These are phyloP conservation scores for Alternaria arborescens DNA, from an alignment of 2,329 filamentous ascomycete genomes.

Conservation along the genomic window DNA sequence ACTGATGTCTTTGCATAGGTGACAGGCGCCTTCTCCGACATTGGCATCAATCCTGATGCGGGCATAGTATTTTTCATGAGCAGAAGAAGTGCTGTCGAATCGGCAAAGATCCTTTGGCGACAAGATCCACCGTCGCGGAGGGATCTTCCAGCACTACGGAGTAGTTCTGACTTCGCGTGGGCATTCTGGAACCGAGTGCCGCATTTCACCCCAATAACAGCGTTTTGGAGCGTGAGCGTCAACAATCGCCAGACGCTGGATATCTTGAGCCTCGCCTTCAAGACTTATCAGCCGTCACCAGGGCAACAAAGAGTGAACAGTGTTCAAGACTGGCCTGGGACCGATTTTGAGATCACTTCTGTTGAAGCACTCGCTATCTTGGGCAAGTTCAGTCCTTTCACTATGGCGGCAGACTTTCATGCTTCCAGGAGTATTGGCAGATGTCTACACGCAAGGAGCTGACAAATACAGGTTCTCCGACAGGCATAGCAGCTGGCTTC, in stretches of 20 bases:
- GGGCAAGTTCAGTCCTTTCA: neutral
- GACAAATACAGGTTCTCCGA: constrained; percentile 2
- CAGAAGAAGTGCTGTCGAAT: neutral
- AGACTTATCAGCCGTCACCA: neutral
- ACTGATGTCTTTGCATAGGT: neutral
- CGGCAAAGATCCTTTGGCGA: neutral
- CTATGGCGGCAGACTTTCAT: neutral
- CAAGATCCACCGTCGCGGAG: neutral
- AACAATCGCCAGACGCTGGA: neutral
- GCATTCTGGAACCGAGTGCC: constrained; percentile 13
- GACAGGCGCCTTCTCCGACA: constrained; percentile 1
- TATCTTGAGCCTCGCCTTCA: neutral
- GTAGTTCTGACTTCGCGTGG: constrained; percentile 8
- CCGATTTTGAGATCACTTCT: neutral
- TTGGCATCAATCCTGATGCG: constrained; percentile 7
- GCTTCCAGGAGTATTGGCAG: neutral
- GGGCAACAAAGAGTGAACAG: neutral
- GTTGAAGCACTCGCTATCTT: constrained; percentile 3
- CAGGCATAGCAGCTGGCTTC: constrained; percentile 1
- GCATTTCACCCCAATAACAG: neutral
- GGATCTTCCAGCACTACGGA: constrained; percentile 2
- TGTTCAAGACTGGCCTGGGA: constrained; percentile 5
- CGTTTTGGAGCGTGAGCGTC: neutral
- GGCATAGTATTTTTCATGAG: constrained; percentile 13
- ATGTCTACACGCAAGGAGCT: neutral